Evolutionary conservation across 106 monocot genomes (phyloP).

Genomic region (Hemerocallis citrina): DNA sequence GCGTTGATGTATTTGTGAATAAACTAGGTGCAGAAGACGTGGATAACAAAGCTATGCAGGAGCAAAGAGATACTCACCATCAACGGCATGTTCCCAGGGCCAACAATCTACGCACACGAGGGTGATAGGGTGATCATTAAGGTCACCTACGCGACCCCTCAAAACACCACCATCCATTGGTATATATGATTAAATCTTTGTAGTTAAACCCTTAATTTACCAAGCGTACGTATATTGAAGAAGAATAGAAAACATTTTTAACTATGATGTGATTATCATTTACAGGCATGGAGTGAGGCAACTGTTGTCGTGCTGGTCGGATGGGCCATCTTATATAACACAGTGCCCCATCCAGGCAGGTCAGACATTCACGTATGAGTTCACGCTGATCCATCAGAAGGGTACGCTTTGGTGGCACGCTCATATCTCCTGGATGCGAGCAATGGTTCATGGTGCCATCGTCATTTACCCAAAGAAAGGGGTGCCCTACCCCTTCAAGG

Average conservation of each 20-base stretch:
- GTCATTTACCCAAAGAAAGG: conserved; percentile 36
- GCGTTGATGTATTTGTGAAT: not conserved
- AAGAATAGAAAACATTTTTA: no score
- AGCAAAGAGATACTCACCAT: conserved; percentile 6
- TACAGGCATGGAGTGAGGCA: conserved; percentile 28
- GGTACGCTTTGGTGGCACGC: conserved; percentile 42
- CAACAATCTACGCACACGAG: conserved; percentile 1
- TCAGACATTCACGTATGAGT: conserved; percentile 17
- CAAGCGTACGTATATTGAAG: no score
- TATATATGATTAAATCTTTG: no score
- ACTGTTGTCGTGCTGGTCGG: conserved; percentile 20
- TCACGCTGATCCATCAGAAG: conserved; percentile 23
- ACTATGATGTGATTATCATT: no score
- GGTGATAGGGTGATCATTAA: conserved; percentile 5
- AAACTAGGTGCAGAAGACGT: conserved; percentile 5
- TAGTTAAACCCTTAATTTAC: no score
- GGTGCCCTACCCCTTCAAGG: conserved; percentile 32
- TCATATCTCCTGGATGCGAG: conserved; percentile 39
- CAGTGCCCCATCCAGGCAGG: conserved; percentile 30
- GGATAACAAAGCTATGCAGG: conserved; percentile 5
- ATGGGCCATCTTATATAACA: conserved; percentile 24
- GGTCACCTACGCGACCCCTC: conserved; percentile 7
- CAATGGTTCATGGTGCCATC: conserved; percentile 32
- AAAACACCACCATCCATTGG: conserved; percentile 9
- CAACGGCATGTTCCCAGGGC: conserved; percentile 8